A percentile compares a stretch with the other conserved stretches of the same genome.
phyloP scores from a whole-genome alignment of 805 yeast genomes.

The Ogataea minuta region DNA sequence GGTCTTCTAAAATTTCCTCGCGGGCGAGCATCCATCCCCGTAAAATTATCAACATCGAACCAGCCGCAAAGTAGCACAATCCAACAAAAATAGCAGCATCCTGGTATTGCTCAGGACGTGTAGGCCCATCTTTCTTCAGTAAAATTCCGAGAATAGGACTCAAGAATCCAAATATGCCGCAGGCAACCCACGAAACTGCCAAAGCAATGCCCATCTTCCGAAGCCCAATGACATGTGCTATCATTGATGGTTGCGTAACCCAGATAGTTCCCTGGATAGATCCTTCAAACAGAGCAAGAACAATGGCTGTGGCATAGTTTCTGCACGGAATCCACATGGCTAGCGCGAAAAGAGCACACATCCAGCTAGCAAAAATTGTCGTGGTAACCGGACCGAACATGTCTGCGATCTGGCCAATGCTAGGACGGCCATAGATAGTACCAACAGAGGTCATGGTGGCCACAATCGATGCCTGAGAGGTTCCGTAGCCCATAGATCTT shows the following conservation, averaged over 20 bases:
- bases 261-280: conserved; percentile 60
- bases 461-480: conserved; percentile 54
- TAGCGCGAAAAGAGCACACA: conserved; percentile 41
- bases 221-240: conserved; percentile 54
- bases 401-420: conserved; percentile 51
- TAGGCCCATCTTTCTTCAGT: conserved; percentile 38
- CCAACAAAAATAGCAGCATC: conserved; percentile 62
- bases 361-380: conserved; percentile 36
- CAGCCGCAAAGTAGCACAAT: conserved; percentile 47
- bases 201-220: conserved; percentile 50
- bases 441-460: conserved; percentile 63
- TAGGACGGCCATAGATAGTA: conserved; percentile 53
- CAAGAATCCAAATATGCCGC: conserved; percentile 50
- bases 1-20: conserved; percentile 30
- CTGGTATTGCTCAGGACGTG: conserved; percentile 46
- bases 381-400: conserved; percentile 50
- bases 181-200: conserved; percentile 45
- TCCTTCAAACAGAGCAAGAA: conserved; percentile 53
- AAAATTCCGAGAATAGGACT: conserved; percentile 62
- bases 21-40: conserved; percentile 58
- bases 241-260: conserved; percentile 51
- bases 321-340: conserved; percentile 60
- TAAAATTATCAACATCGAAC: conserved; percentile 40
- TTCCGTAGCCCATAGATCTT: conserved; percentile 54
- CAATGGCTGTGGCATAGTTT: conserved; percentile 54